Evolutionary conservation across 1,139 yeast species (phyloP), one percentile per base, ranked within the genome.

Genomic region (Pneumocystis murina): DNA sequence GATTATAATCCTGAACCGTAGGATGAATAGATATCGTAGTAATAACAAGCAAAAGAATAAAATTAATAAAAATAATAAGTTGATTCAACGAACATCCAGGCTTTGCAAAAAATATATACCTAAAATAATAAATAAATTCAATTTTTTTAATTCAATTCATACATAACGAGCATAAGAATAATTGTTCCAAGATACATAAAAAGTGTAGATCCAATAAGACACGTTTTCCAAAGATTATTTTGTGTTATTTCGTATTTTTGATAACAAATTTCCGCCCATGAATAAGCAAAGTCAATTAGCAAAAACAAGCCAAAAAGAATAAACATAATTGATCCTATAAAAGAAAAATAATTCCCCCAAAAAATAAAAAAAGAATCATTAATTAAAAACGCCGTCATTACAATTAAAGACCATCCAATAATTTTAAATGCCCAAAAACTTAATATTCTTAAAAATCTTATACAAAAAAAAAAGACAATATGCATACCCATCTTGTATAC

Each of bases 251-350:
- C 97, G 61, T 92, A 89, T 71, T 89, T 88, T 69, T 86, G 92
- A 64, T 92, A 80, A 73, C 98, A 94, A 12, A 87, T 88, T 71
- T 94, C 99, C 0, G 98, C 97, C 97, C 97, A 94, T 66, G 94
- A 94, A 75, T 94, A 98, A 14, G 98, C 97, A 79, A 90, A 92
- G 74, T 94, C 98, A 39, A 94, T 97, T 63, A 94, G 76, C 62
- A 94, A 78, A 12, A 94, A 87, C 65, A 94, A 79, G 0, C 98
- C 98, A 67, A 92, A 89, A 8, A 94, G 85, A 54, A 92, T 80
- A 74, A 94, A 94, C 3, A 90, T 74, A 3, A 94, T 86, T 59
- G 96, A 88, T 70, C 90, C 85, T 5, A 89, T 76, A 59, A 90
- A 86, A 16, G 97, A 91, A 62, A 92, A 79, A 76, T 90, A 84